phyloP scores from a whole-genome alignment of 306 rosid genomes.

The Vigna unguiculata region DNA sequence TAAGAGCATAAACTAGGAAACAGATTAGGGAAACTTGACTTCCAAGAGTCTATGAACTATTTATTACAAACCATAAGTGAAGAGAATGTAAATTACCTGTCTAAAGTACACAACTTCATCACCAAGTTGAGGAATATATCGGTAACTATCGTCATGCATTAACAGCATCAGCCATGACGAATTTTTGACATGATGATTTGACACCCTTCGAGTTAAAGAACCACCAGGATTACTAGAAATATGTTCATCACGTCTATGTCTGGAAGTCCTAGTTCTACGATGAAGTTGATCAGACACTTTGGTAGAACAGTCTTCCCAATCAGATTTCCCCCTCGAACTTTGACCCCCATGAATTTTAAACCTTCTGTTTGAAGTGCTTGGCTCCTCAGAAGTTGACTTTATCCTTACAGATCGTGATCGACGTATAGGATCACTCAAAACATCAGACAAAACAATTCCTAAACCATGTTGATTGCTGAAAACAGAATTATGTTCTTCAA shows the following conservation, averaged over 20 bases:
- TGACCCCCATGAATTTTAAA: slow-evolving; percentile 53
- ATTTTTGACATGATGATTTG: slow-evolving; percentile 55
- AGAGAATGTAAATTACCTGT: slow-evolving; percentile 63
- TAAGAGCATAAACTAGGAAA: slow-evolving; percentile 33
- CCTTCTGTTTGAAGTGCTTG: slow-evolving; percentile 47
- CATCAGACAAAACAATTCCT: slow-evolving; percentile 45
- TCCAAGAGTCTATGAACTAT: slow-evolving; percentile 33
- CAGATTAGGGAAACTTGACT: slow-evolving; percentile 37
- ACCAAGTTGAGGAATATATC: slow-evolving; percentile 90
- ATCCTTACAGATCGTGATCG: slow-evolving; percentile 63
- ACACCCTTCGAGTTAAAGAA: slow-evolving; percentile 48
- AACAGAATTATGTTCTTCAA: slow-evolving; percentile 49
- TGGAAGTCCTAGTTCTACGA: slow-evolving; percentile 61
- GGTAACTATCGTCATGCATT: slow-evolving; percentile 69
- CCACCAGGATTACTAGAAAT: slow-evolving; percentile 43
- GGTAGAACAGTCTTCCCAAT: slow-evolving; percentile 52
- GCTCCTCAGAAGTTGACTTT: slow-evolving; percentile 57
- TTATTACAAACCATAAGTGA: slow-evolving; percentile 4
- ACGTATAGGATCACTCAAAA: slow-evolving; percentile 53
- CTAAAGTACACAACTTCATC: slow-evolving; percentile 86
- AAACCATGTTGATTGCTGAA: slow-evolving; percentile 42
- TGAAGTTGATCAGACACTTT: slow-evolving; percentile 48
- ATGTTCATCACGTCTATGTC: slow-evolving; percentile 49
- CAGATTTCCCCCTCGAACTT: slow-evolving; percentile 50
- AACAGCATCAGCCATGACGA: slow-evolving; percentile 80